Base-by-base conservation (phyloP, 371 early-diverging fungal genomes). In the Mucor saturninus region DNA sequence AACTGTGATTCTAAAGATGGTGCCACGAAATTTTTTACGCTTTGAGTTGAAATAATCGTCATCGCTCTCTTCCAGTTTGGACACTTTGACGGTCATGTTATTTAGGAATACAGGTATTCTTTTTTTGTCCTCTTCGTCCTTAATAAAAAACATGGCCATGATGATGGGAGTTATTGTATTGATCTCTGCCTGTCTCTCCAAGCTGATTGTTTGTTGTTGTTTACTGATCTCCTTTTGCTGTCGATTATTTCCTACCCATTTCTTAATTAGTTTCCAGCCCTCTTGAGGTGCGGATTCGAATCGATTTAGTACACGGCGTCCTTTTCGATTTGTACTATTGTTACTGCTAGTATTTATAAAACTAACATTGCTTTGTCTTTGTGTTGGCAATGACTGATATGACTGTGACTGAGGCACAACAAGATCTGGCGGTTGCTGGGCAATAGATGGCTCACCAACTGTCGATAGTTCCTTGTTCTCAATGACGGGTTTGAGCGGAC, bases 71-170 rank as follows among this genome's bases (percentile, higher is more conserved):
- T 65, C 64, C 8, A 42, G 51, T 50, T 54, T 67, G 4, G 51
- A 54, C 6, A 77, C 61, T 14, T 56, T 60, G 15, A 74, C 64
- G 2, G 55, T 51, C 2, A 74, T 30, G 7, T 64, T 62, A 4
- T 64, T 62, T 3, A 77, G 29, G n/a, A 77, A 60, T 5, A 74
- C 66, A 31, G 77, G 77, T 21, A 77, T 67, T 14, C 73, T 43
- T 21, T 51, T 64, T 9, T 50, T 37, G n/a, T 51, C 56, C 2
- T 72, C 30, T 39, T 77, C 77, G 37, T 77, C 77, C 10, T 51
- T 59, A 9, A 65, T 54, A 9, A 77, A 61, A 10, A 21, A 9
- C 53, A 65, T 67, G 30, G 67, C 64, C 26, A 77, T 14, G 0
- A 77, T 9, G 5, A 74, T 8, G 4, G 73, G 59, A 8, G 69